A percentile compares a stretch with the other conserved stretches of the same genome.
These are phyloP conservation scores for Blepharisma japonicum DNA, from an alignment of 73 alveolate genomes.

Conservation along the genomic window DNA sequence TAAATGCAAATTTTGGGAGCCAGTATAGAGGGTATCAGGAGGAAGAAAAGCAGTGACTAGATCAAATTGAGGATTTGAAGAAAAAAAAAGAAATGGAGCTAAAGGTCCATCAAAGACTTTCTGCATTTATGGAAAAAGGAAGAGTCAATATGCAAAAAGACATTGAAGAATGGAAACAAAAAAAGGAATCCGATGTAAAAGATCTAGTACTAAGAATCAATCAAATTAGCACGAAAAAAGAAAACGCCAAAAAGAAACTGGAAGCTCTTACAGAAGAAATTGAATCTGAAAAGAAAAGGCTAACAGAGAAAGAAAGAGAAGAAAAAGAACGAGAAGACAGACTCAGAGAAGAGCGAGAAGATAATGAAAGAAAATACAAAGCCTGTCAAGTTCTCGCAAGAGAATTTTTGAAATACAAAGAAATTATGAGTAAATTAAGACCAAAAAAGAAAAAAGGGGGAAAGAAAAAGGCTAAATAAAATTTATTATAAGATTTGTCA, in stretches of 20 bases:
- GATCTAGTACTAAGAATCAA: slow-evolving; percentile 24
- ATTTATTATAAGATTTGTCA: slow-evolving; percentile 1
- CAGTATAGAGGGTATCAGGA: slow-evolving; percentile 39
- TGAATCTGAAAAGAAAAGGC: slow-evolving; percentile 45
- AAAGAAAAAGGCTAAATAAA: slow-evolving; percentile 45
- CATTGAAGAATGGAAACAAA: slow-evolving; percentile 49
- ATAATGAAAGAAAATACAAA: slow-evolving; percentile 46
- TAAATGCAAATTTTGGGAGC: slow-evolving; percentile 48
- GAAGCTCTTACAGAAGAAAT: slow-evolving; percentile 28
- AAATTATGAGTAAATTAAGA: slow-evolving; percentile 38
- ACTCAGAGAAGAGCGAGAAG: slow-evolving; percentile 31
- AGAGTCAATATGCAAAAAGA: slow-evolving; percentile 26
- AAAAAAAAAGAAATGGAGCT: slow-evolving; percentile 46
- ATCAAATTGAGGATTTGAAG: slow-evolving; percentile 42
- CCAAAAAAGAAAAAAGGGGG: slow-evolving; percentile 65
- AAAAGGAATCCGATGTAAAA: slow-evolving; percentile 40
- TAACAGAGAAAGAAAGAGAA: slow-evolving; percentile 38
- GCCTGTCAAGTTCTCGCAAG: slow-evolving; percentile 56
- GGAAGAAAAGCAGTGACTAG: slow-evolving; percentile 42
- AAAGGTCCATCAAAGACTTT: slow-evolving; percentile 43
- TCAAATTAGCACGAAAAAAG: slow-evolving; percentile 29
- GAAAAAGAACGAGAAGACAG: slow-evolving; percentile 53
- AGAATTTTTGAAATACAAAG: slow-evolving; percentile 57
- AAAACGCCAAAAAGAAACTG: slow-evolving; percentile 22
- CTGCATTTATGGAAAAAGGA: slow-evolving; percentile 40